phyloP scores from a whole-genome alignment of 2,329 filamentous ascomycete genomes.

The Sclerotiophoma versabilis region DNA sequence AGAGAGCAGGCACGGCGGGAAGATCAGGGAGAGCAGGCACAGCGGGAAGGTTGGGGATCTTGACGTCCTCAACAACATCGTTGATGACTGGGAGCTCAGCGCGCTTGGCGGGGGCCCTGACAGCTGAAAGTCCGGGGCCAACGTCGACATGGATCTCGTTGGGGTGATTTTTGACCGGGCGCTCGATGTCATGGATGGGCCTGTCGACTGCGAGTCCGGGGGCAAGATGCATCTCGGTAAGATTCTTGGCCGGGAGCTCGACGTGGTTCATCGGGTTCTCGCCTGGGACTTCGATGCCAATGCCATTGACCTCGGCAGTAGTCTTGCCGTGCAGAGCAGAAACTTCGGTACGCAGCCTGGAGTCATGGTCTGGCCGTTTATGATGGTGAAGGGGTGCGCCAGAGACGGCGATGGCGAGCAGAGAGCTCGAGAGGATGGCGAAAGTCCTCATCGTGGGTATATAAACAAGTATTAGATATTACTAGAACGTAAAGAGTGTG shows the following conservation, averaged over 20 bases:
- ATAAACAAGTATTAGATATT: constrained; percentile 7
- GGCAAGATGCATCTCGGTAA: no score
- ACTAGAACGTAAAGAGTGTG: not conserved
- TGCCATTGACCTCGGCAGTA: not conserved
- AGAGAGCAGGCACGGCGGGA: no score
- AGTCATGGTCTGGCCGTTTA: not conserved
- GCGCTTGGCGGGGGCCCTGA: not conserved
- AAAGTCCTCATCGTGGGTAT: constrained; percentile 12
- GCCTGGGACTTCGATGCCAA: not conserved
- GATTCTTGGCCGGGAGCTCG: not conserved
- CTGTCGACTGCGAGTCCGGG: no score
- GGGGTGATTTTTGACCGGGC: no score
- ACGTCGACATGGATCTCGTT: no score
- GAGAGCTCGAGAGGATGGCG: constrained; percentile 9
- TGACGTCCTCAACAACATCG: not conserved
- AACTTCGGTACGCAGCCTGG: not conserved
- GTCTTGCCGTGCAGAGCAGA: not conserved
- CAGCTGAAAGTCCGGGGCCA: no score
- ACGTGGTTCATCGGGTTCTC: not conserved
- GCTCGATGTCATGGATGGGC: no score
- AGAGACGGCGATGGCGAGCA: constrained; percentile 14
- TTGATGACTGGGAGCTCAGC: constrained; percentile 4
- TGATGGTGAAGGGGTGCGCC: constrained; percentile 12
- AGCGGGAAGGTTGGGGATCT: not conserved
- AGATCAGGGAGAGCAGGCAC: not conserved